Conservation (phyloP, 768 basidiomycete genomes). For the Boletus sp. region DNA sequence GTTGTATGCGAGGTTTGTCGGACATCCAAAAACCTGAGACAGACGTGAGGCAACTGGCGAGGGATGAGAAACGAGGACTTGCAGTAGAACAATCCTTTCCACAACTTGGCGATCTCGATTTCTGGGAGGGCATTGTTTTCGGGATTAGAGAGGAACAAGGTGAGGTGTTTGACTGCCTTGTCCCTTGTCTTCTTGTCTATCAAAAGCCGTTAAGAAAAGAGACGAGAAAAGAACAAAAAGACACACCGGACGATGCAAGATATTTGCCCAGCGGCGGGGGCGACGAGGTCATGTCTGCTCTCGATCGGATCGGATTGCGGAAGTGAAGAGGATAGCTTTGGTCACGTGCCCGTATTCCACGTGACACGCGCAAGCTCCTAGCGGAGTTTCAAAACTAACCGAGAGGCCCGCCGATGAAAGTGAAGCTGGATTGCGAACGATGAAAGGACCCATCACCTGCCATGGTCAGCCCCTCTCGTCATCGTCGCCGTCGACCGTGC, state of each 20-base stretch:
- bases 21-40: constrained; percentile 97
- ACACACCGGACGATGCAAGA: constrained; percentile 85
- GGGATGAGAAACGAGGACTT: constrained; percentile 21
- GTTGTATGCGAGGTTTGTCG: constrained; percentile 95
- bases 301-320: constrained; percentile 21
- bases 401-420: too few species aligned
- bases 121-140: constrained; percentile 57
- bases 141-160: constrained; percentile 72
- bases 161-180: constrained; percentile 79
- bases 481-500: neutral
- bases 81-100: constrained; percentile 99
- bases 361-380: neutral
- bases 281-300: constrained; percentile 33
- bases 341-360: constrained; percentile 5
- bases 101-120: constrained; percentile 83
- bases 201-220: neutral
- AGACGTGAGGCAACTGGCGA: neutral
- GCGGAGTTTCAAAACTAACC: too few species aligned
- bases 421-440: constrained; percentile 10
- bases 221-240: neutral
- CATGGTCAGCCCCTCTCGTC: constrained; percentile 53
- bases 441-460: constrained; percentile 85
- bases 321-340: neutral
- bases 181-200: constrained; percentile 90
- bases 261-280: constrained; percentile 79